Conservation (phyloP, 345 rosid species). For the Brassica cretica region DNA sequence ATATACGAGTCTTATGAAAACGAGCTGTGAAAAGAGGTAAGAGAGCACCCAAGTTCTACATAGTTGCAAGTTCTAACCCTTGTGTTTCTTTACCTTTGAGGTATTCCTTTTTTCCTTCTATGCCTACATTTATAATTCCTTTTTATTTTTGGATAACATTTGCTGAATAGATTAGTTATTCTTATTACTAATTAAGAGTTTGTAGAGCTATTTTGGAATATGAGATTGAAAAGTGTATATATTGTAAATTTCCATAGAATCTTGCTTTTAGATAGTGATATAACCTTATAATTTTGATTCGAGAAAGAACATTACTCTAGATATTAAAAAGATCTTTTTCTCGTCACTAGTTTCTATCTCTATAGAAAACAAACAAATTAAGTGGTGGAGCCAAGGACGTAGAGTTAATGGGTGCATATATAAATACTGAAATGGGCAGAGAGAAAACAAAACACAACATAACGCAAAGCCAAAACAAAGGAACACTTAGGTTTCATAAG, state of each 20-base stretch:
- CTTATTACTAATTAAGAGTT: slow-evolving; percentile 15
- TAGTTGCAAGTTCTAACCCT: background rate
- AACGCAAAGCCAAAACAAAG: slow-evolving; percentile 38
- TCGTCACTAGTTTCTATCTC: slow-evolving; percentile 36
- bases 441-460: slow-evolving; percentile 34
- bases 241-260: slow-evolving; percentile 1
- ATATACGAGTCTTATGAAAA: slow-evolving; percentile 18
- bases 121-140: slow-evolving; percentile 15
- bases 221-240: background rate
- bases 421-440: slow-evolving; percentile 50
- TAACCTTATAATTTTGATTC: slow-evolving; percentile 25
- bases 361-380: slow-evolving; percentile 25
- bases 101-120: slow-evolving; percentile 1
- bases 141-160: background rate
- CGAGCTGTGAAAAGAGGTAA: slow-evolving; percentile 7
- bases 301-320: slow-evolving; percentile 26
- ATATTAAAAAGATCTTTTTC: slow-evolving; percentile 38
- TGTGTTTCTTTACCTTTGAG: background rate
- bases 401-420: slow-evolving; percentile 44
- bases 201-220: slow-evolving; percentile 10
- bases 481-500: slow-evolving; percentile 23
- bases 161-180: slow-evolving; percentile 19
- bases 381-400: slow-evolving; percentile 35
- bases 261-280: slow-evolving; percentile 26
- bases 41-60: slow-evolving; percentile 25